Conservation (phyloP, 2,329 filamentous ascomycete genomes). For the Fusarium pseudocircinatum region DNA sequence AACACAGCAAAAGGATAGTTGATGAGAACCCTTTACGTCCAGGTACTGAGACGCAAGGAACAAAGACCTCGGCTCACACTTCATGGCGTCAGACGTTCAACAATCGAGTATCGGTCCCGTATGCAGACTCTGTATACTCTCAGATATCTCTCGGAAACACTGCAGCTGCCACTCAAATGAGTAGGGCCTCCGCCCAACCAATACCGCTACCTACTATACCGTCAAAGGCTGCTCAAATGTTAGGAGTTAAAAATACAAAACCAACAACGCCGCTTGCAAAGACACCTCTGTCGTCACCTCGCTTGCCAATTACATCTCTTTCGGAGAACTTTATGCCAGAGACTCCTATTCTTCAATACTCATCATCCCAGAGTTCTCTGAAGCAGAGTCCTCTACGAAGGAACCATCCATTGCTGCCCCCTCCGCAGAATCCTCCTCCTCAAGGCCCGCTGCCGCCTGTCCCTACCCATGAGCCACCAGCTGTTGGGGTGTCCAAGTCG, state of each 20-base stretch:
- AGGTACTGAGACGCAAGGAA: background rate
- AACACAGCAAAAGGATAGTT: background rate
- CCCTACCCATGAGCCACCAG: background rate
- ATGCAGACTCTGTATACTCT: constrained; percentile 25
- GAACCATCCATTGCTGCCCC: background rate
- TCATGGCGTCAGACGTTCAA: constrained; percentile 26
- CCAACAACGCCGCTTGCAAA: background rate
- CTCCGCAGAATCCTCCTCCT: background rate
- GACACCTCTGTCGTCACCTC: background rate
- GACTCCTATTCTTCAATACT: background rate
- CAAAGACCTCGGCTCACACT: background rate
- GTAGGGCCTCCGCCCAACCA: background rate
- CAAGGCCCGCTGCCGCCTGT: background rate
- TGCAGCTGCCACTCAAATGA: background rate
- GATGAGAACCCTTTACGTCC: background rate
- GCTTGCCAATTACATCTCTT: background rate
- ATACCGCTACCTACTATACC: background rate
- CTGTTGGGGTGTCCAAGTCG: too few relatives aligned
- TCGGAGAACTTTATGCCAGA: background rate
- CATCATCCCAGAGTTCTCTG: background rate
- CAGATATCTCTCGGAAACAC: constrained; percentile 27
- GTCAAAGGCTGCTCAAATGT: constrained; percentile 23
- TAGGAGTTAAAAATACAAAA: constrained; percentile 13
- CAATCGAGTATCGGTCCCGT: constrained; percentile 15
- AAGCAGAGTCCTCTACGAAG: background rate